phyloP scores from a whole-genome alignment of 495 filamentous ascomycete genomes.

The Glonium stellatum region DNA sequence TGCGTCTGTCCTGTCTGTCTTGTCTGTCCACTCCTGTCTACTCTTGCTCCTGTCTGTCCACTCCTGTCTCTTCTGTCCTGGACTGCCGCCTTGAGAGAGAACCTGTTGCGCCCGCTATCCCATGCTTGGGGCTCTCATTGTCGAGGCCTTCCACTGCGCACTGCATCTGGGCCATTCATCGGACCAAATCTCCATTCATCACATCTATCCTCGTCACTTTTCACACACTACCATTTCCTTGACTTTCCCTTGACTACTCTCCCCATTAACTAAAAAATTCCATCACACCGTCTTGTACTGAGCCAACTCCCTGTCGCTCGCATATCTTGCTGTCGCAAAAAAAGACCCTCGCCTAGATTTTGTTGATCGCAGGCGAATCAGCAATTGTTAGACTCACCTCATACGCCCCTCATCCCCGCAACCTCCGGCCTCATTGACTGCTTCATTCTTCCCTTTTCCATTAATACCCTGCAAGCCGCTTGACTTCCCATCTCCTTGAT shows the following conservation, averaged over 20 bases:
- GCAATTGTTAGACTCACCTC: not conserved
- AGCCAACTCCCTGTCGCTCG: conserved; percentile 18
- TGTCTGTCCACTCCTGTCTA: too few species aligned
- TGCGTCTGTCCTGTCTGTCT: too few species aligned
- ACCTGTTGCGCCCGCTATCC: conserved; percentile 13
- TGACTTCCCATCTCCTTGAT: too few species aligned
- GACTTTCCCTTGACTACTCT: not conserved
- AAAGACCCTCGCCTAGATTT: conserved; percentile 6
- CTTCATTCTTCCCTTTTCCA: not conserved
- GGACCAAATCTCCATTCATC: not conserved
- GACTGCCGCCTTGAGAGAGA: too few species aligned
- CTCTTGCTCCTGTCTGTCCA: too few species aligned
- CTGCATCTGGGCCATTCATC: not conserved
- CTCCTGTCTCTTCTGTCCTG: too few species aligned
- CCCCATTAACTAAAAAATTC: conserved; percentile 22
- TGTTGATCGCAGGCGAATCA: conserved; percentile 17
- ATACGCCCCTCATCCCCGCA: conserved; percentile 6
- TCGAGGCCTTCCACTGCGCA: not conserved
- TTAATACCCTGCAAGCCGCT: conserved; percentile 2
- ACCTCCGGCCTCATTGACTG: not conserved
- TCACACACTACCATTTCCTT: too few species aligned
- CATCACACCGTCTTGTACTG: conserved; percentile 18
- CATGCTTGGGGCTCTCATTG: not conserved
- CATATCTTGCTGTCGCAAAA: conserved; percentile 20
- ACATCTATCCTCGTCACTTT: not conserved